Evolutionary conservation across 225 moss, liverwort and hornwort species (phyloP).

Genomic region (Physcomitrellopsis africana): DNA sequence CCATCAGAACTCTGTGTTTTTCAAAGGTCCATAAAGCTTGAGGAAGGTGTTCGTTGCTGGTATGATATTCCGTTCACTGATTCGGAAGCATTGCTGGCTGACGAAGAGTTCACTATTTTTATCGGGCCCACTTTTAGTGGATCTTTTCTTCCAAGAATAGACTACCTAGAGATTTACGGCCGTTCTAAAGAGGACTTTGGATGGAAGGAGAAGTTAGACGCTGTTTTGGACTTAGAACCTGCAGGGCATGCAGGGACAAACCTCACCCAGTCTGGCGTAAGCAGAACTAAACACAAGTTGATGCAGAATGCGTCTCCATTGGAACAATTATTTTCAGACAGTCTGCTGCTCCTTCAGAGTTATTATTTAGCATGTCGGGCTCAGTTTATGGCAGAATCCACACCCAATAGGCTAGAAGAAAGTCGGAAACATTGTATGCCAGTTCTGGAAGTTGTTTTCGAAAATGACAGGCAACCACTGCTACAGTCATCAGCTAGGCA

Average conservation of each 20-base stretch:
- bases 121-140: slow-evolving; percentile 97
- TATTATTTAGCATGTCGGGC: slow-evolving; percentile 90
- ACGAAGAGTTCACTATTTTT: slow-evolving; percentile 86
- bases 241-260: slow-evolving; percentile 73
- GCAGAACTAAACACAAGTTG: slow-evolving; percentile 73
- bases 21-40: slow-evolving; percentile 83
- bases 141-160: slow-evolving; percentile 91
- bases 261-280: slow-evolving; percentile 59
- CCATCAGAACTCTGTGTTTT: slow-evolving; percentile 94
- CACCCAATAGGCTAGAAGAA: slow-evolving; percentile 65
- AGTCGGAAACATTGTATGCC: slow-evolving; percentile 83
- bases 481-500: slow-evolving; percentile 96
- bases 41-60: slow-evolving; percentile 99
- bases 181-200: slow-evolving; percentile 99
- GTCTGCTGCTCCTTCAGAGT: slow-evolving; percentile 87
- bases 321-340: slow-evolving; percentile 89
- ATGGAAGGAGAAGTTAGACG: slow-evolving; percentile 99
- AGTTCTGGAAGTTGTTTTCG: slow-evolving; percentile 88
- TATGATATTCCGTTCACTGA: slow-evolving; percentile 98
- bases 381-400: slow-evolving; percentile 59
- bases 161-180: slow-evolving; percentile 91
- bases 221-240: slow-evolving; percentile 87
- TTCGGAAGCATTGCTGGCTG: slow-evolving; percentile 93
- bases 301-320: slow-evolving; percentile 76
- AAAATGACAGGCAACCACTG: slow-evolving; percentile 87